These are phyloP conservation scores for Ploettnerulaceae sp. DNA, from an alignment of 2,329 filamentous ascomycete species.

Conservation along the genomic window DNA sequence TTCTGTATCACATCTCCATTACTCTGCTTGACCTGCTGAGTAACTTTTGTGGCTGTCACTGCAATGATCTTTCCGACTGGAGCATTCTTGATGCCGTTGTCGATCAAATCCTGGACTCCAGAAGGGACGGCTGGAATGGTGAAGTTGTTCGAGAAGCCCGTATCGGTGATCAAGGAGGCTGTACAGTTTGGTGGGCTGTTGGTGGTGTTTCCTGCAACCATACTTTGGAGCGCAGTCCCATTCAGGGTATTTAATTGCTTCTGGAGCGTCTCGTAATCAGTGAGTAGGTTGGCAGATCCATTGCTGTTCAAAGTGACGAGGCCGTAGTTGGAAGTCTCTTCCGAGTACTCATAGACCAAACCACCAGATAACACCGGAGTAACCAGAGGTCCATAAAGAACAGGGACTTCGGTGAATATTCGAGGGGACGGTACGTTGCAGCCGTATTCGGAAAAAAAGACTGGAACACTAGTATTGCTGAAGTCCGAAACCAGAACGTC, in stretches of 20 bases:
- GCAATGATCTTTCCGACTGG: conserved; percentile 60
- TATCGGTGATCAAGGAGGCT: conserved; percentile 58
- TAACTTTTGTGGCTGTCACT: conserved; percentile 50
- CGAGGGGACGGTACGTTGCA: conserved; percentile 71
- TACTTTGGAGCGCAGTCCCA: conserved; percentile 59
- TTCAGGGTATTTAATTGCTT: conserved; percentile 71
- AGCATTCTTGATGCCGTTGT: conserved; percentile 65
- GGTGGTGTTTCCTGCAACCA: conserved; percentile 51
- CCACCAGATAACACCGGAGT: conserved; percentile 65
- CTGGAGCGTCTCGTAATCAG: conserved; percentile 70
- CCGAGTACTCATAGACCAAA: conserved; percentile 74
- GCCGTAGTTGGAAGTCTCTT: conserved; percentile 63
- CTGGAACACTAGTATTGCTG: conserved; percentile 59
- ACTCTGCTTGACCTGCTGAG: conserved; percentile 51
- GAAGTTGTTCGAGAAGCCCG: conserved; percentile 74
- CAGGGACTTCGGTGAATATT: conserved; percentile 68
- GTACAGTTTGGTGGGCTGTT: conserved; percentile 60
- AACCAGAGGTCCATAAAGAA: conserved; percentile 70
- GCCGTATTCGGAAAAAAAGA: conserved; percentile 80
- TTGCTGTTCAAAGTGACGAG: conserved; percentile 59
- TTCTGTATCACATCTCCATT: conserved; percentile 55
- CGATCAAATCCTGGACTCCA: conserved; percentile 66
- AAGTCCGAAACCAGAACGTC: conserved; percentile 61
- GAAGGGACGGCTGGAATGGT: conserved; percentile 65
- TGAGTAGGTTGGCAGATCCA: conserved; percentile 51